Conservation (phyloP, 2,329 filamentous ascomycete genomes). For the Verticillium dahliae region DNA sequence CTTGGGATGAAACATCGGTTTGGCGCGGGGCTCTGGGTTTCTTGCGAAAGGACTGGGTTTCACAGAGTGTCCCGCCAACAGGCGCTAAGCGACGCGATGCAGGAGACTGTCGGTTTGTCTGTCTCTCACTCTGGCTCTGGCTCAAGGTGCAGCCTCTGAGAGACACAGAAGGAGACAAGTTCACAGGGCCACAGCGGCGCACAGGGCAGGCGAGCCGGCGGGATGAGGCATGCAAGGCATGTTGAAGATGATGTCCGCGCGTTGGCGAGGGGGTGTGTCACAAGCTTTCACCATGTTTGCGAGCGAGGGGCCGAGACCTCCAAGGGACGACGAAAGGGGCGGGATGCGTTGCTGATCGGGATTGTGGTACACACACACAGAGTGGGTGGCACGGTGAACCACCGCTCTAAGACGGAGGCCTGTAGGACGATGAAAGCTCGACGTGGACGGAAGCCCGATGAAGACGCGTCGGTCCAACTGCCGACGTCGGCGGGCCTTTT, state of each 20-base stretch:
- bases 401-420: background rate
- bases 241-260: background rate
- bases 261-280: background rate
- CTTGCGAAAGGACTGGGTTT: background rate
- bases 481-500: background rate
- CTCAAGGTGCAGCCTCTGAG: no score
- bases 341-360: background rate
- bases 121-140: no score
- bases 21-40: background rate
- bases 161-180: no score
- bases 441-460: background rate
- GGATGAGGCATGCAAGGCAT: background rate
- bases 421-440: background rate
- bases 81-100: background rate
- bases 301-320: background rate
- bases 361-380: background rate
- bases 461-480: background rate
- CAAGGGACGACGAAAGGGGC: background rate
- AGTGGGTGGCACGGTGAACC: no score
- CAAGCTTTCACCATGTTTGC: background rate
- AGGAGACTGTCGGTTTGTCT: no score
- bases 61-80: background rate
- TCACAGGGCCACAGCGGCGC: no score
- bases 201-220: background rate
- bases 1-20: background rate